Base-by-base conservation (phyloP, 2,329 filamentous ascomycete genomes). In the Byssochlamys sp. region DNA sequence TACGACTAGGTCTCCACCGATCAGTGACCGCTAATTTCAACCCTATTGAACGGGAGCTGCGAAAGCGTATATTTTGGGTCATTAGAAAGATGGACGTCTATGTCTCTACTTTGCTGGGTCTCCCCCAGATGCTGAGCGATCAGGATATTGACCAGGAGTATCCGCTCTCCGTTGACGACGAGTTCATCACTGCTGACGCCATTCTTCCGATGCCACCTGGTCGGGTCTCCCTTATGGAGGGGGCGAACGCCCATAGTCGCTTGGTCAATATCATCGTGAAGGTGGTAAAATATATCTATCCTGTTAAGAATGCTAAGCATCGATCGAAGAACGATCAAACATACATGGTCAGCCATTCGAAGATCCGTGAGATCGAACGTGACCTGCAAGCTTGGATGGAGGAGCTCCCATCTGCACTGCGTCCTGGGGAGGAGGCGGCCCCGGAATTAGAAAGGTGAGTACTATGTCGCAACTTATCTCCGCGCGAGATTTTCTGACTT, bases 1-100 rank as follows among this genome's bases (percentile, higher is more conserved):
- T 92, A 33, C 83, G 88, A 28, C 85, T 92, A 74, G 89, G 89
- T 6, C 77, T 92, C 27, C 89, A 94, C 69, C 85, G 89, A 55
- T 83, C 88, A 59, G 74, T 92, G 4, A 78, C 84, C 11, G 83
- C 87, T 53, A 80, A 83, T 57, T 83, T 88, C 59, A 86, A 89
- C 64, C 85, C 87, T 53, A 81, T 91, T 55, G 85, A 86, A 66
- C 84, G 86, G 65, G 86, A 91, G 71, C 81, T 89, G 52, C 84
- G 87, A 52, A 87, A 88, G 69, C 83, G 88, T 61, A 85, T 78
- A 54, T 80, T 80, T 62, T 80, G 78, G 78, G 70, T 77, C 10
- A 66, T 80, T 24, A 74, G 77, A 51, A 79, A 77, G 59, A 76
- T 80, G 73, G 78, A 80, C 60, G 74, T 76, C 49, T 79, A 80